phyloP scores from a whole-genome alignment of 371 early-diverging fungal genomes.

The Dichotomocladium elegans region DNA sequence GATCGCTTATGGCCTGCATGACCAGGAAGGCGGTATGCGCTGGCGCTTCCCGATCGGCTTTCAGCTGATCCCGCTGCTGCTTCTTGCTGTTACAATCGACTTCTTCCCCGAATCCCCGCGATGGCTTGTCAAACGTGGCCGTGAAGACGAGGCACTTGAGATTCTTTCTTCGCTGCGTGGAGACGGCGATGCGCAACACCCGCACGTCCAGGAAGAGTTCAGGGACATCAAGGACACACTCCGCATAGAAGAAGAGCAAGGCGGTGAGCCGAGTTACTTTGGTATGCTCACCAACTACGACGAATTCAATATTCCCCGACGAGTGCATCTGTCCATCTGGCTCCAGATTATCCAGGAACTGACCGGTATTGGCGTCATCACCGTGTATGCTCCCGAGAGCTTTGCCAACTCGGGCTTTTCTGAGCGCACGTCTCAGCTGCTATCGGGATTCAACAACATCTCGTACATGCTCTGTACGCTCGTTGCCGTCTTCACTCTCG shows the following conservation, averaged over 20 bases:
- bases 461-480: slow-evolving; percentile 34
- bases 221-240: slow-evolving; percentile 23
- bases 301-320: slow-evolving; percentile 32
- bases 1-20: slow-evolving; percentile 32
- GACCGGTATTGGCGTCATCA: slow-evolving; percentile 33
- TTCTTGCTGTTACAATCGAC: slow-evolving; percentile 22
- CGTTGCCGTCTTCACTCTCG: slow-evolving; percentile 35
- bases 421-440: slow-evolving; percentile 22
- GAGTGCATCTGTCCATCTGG: slow-evolving; percentile 38
- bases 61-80: slow-evolving; percentile 27
- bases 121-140: slow-evolving; percentile 32
- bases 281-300: slow-evolving; percentile 33
- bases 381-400: slow-evolving; percentile 33
- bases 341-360: slow-evolving; percentile 40
- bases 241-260: slow-evolving; percentile 19
- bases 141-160: slow-evolving; percentile 29
- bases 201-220: slow-evolving; percentile 27
- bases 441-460: slow-evolving; percentile 35
- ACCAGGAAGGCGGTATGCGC: slow-evolving; percentile 24
- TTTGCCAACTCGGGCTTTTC: slow-evolving; percentile 31
- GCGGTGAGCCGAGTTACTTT: slow-evolving; percentile 30
- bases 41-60: slow-evolving; percentile 42
- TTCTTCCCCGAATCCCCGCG: slow-evolving; percentile 32
- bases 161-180: slow-evolving; percentile 37
- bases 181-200: slow-evolving; percentile 26